phyloP scores from a whole-genome alignment of 768 basidiomycete genomes.

The Tricholoma flavovirens region DNA sequence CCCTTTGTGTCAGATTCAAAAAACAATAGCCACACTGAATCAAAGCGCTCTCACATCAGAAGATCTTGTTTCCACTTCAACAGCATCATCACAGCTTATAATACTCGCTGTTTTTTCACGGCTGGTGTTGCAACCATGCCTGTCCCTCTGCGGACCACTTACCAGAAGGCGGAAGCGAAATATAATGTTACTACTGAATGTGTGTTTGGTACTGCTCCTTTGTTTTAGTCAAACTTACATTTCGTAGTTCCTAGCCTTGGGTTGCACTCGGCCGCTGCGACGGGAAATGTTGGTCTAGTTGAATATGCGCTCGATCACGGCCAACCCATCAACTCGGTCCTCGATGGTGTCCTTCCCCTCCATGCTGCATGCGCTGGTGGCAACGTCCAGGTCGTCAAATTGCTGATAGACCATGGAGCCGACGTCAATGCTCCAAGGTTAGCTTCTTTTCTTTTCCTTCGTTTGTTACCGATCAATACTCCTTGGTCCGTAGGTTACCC shows the following conservation, averaged over 20 bases:
- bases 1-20: neutral
- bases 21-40: constrained; percentile 13
- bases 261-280: constrained; percentile 69
- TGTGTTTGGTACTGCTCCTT: constrained; percentile 25
- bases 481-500: constrained; percentile 44
- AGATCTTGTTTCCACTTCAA: constrained; percentile 14
- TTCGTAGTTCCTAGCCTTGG: constrained; percentile 66
- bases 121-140: constrained; percentile 35
- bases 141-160: constrained; percentile 41
- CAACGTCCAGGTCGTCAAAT: constrained; percentile 78
- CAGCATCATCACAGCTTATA: constrained; percentile 10
- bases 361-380: constrained; percentile 94
- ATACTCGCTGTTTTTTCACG: constrained; percentile 10
- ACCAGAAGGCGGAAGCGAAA: constrained; percentile 47
- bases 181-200: constrained; percentile 58
- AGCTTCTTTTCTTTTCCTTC: constrained; percentile 18
- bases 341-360: constrained; percentile 94
- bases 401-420: constrained; percentile 91
- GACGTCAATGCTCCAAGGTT: constrained; percentile 95
- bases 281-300: constrained; percentile 89
- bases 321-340: constrained; percentile 93
- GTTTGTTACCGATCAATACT: constrained; percentile 7
- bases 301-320: constrained; percentile 91
- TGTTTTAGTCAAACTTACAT: constrained; percentile 3
- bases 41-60: constrained; percentile 18